Base-by-base conservation (phyloP, 139 green algal genomes). In the Desmodesmus armatus region DNA sequence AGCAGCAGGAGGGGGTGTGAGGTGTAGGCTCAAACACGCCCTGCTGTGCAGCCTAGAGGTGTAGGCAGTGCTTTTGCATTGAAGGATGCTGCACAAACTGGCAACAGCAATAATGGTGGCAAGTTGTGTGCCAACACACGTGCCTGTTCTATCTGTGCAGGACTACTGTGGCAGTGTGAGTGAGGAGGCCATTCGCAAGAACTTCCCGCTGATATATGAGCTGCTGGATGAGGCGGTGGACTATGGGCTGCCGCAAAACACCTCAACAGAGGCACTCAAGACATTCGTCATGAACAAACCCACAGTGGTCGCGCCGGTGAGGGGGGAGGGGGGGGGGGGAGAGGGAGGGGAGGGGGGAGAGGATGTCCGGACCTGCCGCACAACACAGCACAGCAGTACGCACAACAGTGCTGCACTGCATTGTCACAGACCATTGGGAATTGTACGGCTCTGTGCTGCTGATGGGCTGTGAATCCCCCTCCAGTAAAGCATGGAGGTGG, bases 191-290 rank as follows among this genome's bases (percentile, higher is more conserved):
- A 90, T 99, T 27, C 91, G 97, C 35, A 96, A 96, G 74, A 99
- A 99, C 91, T 98, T 98, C 80, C 86, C 98, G 37, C 92, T 99
- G 0, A 88, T 98, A 37, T 99, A 99, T 85, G 97, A 99, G 90
- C 93, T 99, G 37, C 89, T 99, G 66, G 97, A 99, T 72, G 97
- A 99, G 87, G 90, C 94, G 49, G 51, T 98, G 2, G 96, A 98
- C 88, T 98, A 98, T 60, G 96, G 95, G 33, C 89, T 91, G 67
- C 95, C 96, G 0, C 97, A 99, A 63, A 95, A 88, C 85, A 98
- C 95, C 1, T 93, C 90, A 78, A 98, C 96, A 13, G 97, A 99
- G 81, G 92, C 93, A 5, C 91, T 99, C 3, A 98, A 97, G 85
- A 88, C 95, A 55, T 98, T 98, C 69, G 92, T 99, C 23, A 91